phyloP scores from a whole-genome alignment of 2,329 filamentous ascomycete species.

The Endothia cerciana region DNA sequence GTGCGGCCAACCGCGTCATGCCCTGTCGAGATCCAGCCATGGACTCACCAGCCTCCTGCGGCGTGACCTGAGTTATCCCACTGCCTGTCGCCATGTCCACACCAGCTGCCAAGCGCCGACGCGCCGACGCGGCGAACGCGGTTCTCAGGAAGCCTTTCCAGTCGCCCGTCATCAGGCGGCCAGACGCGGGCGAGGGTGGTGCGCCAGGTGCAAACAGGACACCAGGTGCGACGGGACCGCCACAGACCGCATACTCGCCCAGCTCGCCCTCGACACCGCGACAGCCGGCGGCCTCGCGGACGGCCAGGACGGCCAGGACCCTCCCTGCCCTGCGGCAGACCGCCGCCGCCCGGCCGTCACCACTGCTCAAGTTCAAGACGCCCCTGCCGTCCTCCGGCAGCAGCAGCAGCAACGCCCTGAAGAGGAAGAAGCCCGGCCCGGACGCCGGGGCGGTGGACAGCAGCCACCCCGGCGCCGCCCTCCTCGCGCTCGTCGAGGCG shows the following conservation, averaged over 20 bases:
- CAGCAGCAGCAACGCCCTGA: neutral
- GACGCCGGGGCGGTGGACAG: conserved; percentile 8
- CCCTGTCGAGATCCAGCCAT: neutral
- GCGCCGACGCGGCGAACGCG: conserved; percentile 59
- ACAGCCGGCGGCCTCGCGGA: neutral
- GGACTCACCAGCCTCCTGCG: neutral
- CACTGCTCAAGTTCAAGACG: neutral
- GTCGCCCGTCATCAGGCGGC: conserved; percentile 53
- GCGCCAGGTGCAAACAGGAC: conserved; percentile 11
- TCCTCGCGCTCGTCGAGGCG: conserved; percentile 26
- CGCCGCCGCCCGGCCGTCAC: neutral
- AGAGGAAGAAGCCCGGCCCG: neutral
- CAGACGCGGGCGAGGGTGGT: neutral
- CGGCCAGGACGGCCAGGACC: neutral
- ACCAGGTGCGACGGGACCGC: neutral
- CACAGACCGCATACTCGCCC: conserved; percentile 7
- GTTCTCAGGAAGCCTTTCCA: conserved; percentile 72
- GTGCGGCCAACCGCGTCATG: neutral
- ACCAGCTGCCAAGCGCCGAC: conserved; percentile 64
- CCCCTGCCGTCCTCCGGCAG: neutral
- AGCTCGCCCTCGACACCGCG: conserved; percentile 17
- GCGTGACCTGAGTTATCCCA: neutral
- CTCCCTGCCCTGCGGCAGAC: neutral
- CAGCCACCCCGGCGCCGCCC: conserved; percentile 21
- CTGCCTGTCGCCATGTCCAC: conserved; percentile 31